Conservation (phyloP, 371 early-diverging fungal species). For the Rozella allomycis region DNA sequence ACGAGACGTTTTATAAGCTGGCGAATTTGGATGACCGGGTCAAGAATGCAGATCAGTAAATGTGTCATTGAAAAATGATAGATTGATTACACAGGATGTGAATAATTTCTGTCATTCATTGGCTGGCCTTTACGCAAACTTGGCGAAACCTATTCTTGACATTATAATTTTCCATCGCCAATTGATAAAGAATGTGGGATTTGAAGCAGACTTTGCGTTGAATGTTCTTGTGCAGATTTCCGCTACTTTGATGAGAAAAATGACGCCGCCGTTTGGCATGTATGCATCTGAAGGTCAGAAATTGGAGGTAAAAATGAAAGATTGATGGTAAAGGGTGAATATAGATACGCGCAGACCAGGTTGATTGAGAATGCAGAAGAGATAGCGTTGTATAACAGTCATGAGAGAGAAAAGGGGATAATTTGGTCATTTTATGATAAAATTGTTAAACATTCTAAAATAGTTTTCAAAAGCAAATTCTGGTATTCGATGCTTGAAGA, state of each 20-base stretch:
- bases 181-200: slow-evolving; percentile 48
- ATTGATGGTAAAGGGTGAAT: slow-evolving; percentile 34
- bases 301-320: slow-evolving; percentile 21
- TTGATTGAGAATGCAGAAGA: slow-evolving; percentile 75
- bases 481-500: slow-evolving; percentile 76
- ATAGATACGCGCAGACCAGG: slow-evolving; percentile 56
- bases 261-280: slow-evolving; percentile 66
- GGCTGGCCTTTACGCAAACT: slow-evolving; percentile 52
- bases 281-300: slow-evolving; percentile 58
- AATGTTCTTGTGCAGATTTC: slow-evolving; percentile 44
- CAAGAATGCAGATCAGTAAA: neutral
- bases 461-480: slow-evolving; percentile 48
- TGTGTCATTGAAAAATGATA: slow-evolving; percentile 52
- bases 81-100: slow-evolving; percentile 66
- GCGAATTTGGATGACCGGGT: slow-evolving; percentile 19
- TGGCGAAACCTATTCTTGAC: slow-evolving; percentile 65
- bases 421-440: slow-evolving; percentile 42
- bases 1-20: slow-evolving; percentile 56
- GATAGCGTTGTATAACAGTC: slow-evolving; percentile 61
- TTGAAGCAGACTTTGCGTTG: slow-evolving; percentile 40
- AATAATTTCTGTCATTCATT: slow-evolving; percentile 56
- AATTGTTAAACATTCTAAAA: slow-evolving; percentile 60
- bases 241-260: slow-evolving; percentile 39
- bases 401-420: slow-evolving; percentile 44
- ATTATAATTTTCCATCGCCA: slow-evolving; percentile 63